Conservation (phyloP, 805 yeast genomes). For the Monosporozyma unispora region DNA sequence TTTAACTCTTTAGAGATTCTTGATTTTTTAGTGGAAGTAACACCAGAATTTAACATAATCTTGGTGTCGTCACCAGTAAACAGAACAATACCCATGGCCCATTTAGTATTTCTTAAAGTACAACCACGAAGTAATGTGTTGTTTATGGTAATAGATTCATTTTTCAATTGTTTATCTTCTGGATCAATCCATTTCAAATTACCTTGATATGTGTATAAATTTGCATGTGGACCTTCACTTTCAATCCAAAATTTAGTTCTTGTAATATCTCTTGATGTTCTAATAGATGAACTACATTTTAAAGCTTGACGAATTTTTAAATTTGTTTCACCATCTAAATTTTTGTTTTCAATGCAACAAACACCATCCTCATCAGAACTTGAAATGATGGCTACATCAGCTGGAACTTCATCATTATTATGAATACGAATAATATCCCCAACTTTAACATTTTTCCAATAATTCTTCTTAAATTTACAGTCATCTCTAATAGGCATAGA, state of each 20-base stretch:
- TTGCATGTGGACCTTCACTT: slow-evolving; percentile 81
- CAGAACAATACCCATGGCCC: slow-evolving; percentile 71
- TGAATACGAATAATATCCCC: slow-evolving; percentile 68
- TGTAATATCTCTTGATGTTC: slow-evolving; percentile 41
- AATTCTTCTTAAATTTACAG: slow-evolving; percentile 29
- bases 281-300: slow-evolving; percentile 47
- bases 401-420: slow-evolving; percentile 73
- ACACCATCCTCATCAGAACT: slow-evolving; percentile 61
- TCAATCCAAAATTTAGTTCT: slow-evolving; percentile 56
- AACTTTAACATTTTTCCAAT: slow-evolving; percentile 63
- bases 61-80: slow-evolving; percentile 78
- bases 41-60: slow-evolving; percentile 73
- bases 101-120: slow-evolving; percentile 68
- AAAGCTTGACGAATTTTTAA: slow-evolving; percentile 67
- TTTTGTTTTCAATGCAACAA: slow-evolving; percentile 74
- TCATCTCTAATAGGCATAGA: slow-evolving; percentile 38
- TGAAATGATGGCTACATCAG: slow-evolving; percentile 57
- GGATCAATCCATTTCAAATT: slow-evolving; percentile 45
- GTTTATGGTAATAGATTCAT: slow-evolving; percentile 65
- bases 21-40: slow-evolving; percentile 72
- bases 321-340: slow-evolving; percentile 75
- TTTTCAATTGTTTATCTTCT: slow-evolving; percentile 12
- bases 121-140: slow-evolving; percentile 70
- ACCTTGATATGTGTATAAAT: slow-evolving; percentile 69
- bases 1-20: slow-evolving; percentile 67